Evolutionary conservation across 495 filamentous ascomycete species (phyloP).

Genomic region (Aspergillus bridgeri): DNA sequence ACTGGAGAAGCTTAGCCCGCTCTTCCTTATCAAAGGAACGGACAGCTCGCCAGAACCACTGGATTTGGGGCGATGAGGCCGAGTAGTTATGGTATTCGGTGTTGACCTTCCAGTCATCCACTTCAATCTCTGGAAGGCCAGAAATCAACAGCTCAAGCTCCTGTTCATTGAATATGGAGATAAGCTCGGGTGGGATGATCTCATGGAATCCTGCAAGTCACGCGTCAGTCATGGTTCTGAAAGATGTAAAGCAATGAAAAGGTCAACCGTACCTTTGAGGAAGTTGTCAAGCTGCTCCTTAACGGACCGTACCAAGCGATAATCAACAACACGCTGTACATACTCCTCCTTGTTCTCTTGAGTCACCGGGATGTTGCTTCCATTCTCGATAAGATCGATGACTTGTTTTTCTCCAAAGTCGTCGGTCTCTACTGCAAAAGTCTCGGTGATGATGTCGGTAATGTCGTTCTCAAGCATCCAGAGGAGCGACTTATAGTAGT

Average conservation of each 20-base stretch:
- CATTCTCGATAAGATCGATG: constrained; percentile 82
- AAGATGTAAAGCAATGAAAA: not conserved
- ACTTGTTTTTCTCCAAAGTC: constrained; percentile 86
- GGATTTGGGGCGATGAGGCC: constrained; percentile 90
- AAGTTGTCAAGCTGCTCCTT: constrained; percentile 93
- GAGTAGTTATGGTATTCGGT: constrained; percentile 99
- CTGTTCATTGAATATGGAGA: constrained; percentile 98
- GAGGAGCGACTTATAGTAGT: constrained; percentile 98
- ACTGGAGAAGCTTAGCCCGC: constrained; percentile 93
- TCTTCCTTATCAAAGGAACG: constrained; percentile 99
- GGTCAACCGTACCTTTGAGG: constrained; percentile 66
- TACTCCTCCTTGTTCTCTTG: constrained; percentile 99
- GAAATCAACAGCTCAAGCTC: constrained; percentile 97
- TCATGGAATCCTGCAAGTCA: constrained; percentile 79
- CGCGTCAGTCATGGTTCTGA: constrained; percentile 20
- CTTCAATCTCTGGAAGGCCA: constrained; percentile 92
- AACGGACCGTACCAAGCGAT: constrained; percentile 85
- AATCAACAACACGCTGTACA: constrained; percentile 88
- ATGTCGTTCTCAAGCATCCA: constrained; percentile 99
- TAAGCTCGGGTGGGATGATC: constrained; percentile 89
- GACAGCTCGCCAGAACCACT: constrained; percentile 99
- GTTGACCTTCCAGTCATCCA: constrained; percentile 99
- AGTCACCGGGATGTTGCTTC: constrained; percentile 88
- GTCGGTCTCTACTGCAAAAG: constrained; percentile 88
- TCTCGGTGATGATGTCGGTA: constrained; percentile 98